phyloP scores from a whole-genome alignment of 2,329 filamentous ascomycete genomes.

The Podosphaera aphanis region DNA sequence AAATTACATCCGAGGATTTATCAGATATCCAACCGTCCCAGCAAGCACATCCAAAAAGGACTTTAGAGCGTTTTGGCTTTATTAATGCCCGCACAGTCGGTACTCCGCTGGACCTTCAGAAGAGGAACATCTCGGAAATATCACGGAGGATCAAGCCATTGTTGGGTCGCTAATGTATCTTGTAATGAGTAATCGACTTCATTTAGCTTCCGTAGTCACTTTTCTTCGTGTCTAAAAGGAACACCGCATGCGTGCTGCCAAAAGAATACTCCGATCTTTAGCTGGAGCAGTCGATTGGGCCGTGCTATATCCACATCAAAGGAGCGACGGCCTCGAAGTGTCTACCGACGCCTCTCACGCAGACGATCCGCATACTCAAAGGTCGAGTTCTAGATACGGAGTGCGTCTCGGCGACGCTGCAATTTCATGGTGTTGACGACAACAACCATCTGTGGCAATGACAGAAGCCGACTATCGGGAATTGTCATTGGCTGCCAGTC shows the following conservation, averaged over 20 bases:
- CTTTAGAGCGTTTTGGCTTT: background rate
- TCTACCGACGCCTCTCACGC: background rate
- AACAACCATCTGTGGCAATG: background rate
- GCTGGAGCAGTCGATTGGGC: background rate
- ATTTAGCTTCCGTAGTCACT: background rate
- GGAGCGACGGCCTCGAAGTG: background rate
- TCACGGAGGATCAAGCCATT: background rate
- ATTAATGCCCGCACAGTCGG: background rate
- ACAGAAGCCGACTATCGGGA: background rate
- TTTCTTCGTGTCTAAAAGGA: background rate
- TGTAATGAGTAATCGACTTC: background rate
- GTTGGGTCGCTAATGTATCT: background rate
- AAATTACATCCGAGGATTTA: background rate
- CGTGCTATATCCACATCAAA: background rate
- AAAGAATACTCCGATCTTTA: background rate
- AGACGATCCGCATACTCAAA: background rate
- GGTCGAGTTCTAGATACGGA: background rate
- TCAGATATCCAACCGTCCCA: background rate
- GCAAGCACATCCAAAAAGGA: background rate
- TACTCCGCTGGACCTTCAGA: background rate
- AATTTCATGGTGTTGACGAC: background rate
- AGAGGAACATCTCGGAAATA: background rate
- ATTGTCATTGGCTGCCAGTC: background rate
- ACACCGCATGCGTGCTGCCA: background rate
- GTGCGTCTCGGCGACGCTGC: background rate